Conservation (phyloP, 2,329 filamentous ascomycete species). For the Orbilia brochopaga region DNA sequence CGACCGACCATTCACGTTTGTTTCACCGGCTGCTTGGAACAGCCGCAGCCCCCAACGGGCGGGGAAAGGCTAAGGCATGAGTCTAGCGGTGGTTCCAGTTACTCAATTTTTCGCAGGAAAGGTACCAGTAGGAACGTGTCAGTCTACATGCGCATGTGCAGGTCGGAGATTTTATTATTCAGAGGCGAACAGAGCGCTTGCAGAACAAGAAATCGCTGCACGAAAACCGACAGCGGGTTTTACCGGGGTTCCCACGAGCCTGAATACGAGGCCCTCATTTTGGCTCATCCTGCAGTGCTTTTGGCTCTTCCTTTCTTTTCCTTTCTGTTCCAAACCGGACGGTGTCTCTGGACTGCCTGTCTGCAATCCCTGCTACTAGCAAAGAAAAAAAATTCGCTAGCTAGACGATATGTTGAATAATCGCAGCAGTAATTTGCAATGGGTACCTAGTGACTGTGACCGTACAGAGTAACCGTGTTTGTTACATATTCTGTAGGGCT, state of each 20-base stretch:
- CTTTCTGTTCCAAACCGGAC: conserved; percentile 13
- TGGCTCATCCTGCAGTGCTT: conserved; percentile 14
- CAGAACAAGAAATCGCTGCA: conserved; percentile 37
- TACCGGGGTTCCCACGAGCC: conserved; percentile 4
- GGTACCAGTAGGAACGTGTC: neutral
- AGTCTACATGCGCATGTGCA: neutral
- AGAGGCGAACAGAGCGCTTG: conserved; percentile 47
- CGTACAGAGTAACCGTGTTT: too few relatives aligned
- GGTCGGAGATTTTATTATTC: conserved; percentile 37
- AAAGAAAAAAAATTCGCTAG: neutral
- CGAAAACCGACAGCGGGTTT: neutral
- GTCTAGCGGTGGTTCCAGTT: neutral
- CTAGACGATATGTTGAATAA: too few relatives aligned
- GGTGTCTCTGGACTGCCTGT: neutral
- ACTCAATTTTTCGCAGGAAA: neutral
- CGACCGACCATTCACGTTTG: conserved; percentile 14
- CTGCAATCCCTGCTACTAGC: neutral
- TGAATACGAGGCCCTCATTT: conserved; percentile 34
- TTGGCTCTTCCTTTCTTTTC: conserved; percentile 38
- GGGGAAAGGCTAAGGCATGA: conserved; percentile 12
- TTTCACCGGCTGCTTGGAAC: conserved; percentile 45
- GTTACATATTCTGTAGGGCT: too few relatives aligned
- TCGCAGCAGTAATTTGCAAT: too few relatives aligned
- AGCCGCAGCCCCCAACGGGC: conserved; percentile 37
- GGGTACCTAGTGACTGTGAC: too few relatives aligned